Conservation (phyloP, 2,329 filamentous ascomycete species). For the Calonectria crousiana region DNA sequence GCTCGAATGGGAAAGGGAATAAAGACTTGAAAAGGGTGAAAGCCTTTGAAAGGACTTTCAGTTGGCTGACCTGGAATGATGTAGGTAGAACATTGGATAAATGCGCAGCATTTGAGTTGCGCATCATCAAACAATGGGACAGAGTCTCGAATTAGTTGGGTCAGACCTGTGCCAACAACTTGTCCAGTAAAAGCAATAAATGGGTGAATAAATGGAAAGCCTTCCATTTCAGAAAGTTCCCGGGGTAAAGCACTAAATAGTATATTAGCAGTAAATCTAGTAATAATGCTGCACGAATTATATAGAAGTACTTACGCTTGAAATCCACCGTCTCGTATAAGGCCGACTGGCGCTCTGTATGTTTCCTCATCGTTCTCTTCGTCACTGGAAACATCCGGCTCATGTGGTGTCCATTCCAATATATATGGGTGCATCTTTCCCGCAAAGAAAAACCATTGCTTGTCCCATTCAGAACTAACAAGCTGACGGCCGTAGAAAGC, state of each 20-base stretch:
- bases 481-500: not conserved
- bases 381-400: not conserved
- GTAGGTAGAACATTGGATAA: not conserved
- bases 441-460: constrained; percentile 9
- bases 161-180: not conserved
- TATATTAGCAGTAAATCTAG: too few relatives aligned
- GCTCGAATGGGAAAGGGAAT: constrained; percentile 1
- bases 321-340: not conserved
- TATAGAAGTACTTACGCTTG: not conserved
- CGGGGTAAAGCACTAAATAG: not conserved
- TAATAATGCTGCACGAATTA: too few relatives aligned
- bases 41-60: not conserved
- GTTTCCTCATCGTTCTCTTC: not conserved
- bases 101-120: not conserved
- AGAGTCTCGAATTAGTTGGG: not conserved
- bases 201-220: not conserved
- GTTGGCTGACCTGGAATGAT: not conserved
- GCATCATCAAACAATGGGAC: not conserved
- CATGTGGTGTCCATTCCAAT: not conserved
- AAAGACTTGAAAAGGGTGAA: constrained; percentile 1
- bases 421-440: not conserved
- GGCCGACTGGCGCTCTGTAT: not conserved
- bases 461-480: not conserved
- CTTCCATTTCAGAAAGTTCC: not conserved
- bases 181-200: not conserved